Base-by-base conservation (phyloP, 345 rosid genomes). In the Raphanus sativus region DNA sequence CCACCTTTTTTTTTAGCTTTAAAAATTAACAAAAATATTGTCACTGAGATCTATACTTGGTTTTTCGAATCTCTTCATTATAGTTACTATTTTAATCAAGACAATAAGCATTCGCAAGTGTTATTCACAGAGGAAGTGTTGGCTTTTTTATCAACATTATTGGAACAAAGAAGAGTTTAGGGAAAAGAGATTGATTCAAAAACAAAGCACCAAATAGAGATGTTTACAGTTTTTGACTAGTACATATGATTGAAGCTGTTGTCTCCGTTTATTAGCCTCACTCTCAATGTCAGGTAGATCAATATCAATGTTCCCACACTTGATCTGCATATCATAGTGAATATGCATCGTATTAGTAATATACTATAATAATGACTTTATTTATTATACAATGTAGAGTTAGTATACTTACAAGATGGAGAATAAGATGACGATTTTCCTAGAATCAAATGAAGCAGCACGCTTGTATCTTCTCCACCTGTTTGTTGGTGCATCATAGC, bases 381-480 rank as follows among this genome's bases (percentile, higher is more conserved):
- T 17, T 17, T n/a, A n/a, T n/a, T n/a, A n/a, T n/a, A n/a, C n/a
- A n/a, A n/a, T 16, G 59, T 52, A 7, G 25, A 16, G 59, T 40
- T n/a, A 50, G 8, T 50, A 50, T 26, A 12, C 74, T 94, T 88
- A 94, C 98, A 94, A 56, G 84, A 91, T 76, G 65, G 98, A 94
- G 86, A 94, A 94, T 8, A 89, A 65, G 67, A 94, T 74, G 87
- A 91, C 98, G 28, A 94, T 67, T 75, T 89, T 91, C 75, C 97
- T 86, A 5, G 97, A 94, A 81, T 91, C 95, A 81, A 90, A 92
- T 7, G 92, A 86, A 11, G 97, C 91, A 0, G 88, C 88, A 32
- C 97, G 97, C 73, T 89, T 94, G 70, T 84, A 94, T 80, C 85
- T 90, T 85, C 97, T 89, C 95, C 95, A 89, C 69, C 91, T 86